A percentile compares a stretch with the other conserved stretches of the same genome.
Evolutionary conservation across 352 stramenopile genomes (phyloP).

Genomic region (Phytophthora litchii): DNA sequence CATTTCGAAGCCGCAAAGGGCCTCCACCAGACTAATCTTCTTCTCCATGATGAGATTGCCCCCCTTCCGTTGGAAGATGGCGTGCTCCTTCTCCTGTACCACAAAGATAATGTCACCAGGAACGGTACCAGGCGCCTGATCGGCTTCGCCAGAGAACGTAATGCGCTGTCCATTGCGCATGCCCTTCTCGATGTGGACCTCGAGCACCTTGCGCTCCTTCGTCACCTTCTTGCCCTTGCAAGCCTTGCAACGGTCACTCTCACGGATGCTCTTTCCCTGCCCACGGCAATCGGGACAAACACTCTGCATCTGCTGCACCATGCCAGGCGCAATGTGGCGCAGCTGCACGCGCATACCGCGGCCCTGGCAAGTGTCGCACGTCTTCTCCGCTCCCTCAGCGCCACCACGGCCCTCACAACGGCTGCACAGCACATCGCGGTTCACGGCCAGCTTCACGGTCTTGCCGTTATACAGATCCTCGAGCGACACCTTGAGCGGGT

Average conservation of each 20-base stretch:
- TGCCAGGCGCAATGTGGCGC: conserved; percentile 96
- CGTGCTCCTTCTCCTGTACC: conserved; percentile 97
- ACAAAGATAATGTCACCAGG: conserved; percentile 97
- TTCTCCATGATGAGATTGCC: conserved; percentile 97
- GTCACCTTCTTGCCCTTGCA: conserved; percentile 95
- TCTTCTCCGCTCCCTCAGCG: conserved; percentile 93
- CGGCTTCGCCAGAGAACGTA: conserved; percentile 95
- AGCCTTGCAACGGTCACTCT: conserved; percentile 92
- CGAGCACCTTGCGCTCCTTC: conserved; percentile 98
- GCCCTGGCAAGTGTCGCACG: conserved; percentile 95
- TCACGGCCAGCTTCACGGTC: conserved; percentile 97
- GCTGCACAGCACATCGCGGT: conserved; percentile 92
- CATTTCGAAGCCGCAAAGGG: conserved; percentile 91
- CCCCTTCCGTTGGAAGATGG: conserved; percentile 96
- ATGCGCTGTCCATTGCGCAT: conserved; percentile 98
- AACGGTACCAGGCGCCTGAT: conserved; percentile 94
- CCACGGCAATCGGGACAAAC: conserved; percentile 94
- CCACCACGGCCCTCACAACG: conserved; percentile 90
- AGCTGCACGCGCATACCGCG: conserved; percentile 95
- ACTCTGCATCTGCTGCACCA: conserved; percentile 98
- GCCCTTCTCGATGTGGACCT: conserved; percentile 98
- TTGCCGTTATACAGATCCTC: conserved; percentile 99
- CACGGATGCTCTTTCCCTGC: conserved; percentile 94
- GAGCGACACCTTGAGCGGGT: conserved; percentile 96
- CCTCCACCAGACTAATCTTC: conserved; percentile 95